Evolutionary conservation across 768 basidiomycete species (phyloP).

Genomic region (Infundibulicybe gibba): DNA sequence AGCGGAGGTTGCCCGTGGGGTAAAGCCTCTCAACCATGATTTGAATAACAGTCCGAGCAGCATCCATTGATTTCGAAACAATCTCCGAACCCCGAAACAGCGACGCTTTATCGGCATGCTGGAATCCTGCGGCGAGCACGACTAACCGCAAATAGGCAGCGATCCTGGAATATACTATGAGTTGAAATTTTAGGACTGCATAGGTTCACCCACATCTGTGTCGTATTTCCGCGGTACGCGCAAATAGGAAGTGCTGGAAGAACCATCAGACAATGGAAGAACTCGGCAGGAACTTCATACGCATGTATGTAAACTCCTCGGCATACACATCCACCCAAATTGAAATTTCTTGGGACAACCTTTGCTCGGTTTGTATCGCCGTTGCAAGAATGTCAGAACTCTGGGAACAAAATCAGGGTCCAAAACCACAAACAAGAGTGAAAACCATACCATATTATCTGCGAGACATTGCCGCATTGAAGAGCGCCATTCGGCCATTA

Average conservation of each 20-base stretch:
- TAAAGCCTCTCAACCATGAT: slow-evolving; percentile 48
- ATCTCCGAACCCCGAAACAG: slow-evolving; percentile 38
- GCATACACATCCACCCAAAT: slow-evolving; percentile 38
- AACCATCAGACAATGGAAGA: not conserved
- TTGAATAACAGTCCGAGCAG: slow-evolving; percentile 54
- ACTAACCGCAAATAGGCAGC: slow-evolving; percentile 54
- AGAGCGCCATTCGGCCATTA: slow-evolving; percentile 44
- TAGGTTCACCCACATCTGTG: slow-evolving; percentile 30
- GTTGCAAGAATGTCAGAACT: slow-evolving; percentile 26
- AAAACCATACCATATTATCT: too few species aligned
- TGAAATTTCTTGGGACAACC: slow-evolving; percentile 31
- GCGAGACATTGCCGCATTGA: not conserved
- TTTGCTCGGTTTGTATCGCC: slow-evolving; percentile 34
- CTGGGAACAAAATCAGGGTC: slow-evolving; percentile 8
- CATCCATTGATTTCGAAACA: slow-evolving; percentile 44
- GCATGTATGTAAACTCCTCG: slow-evolving; percentile 27
- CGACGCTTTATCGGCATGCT: slow-evolving; percentile 37
- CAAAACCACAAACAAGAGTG: too few species aligned
- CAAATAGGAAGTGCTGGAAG: slow-evolving; percentile 38
- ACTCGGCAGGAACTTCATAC: slow-evolving; percentile 19
- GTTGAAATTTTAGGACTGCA: not conserved
- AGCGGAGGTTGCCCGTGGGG: slow-evolving; percentile 52
- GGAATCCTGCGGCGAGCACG: slow-evolving; percentile 53
- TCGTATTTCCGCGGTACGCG: slow-evolving; percentile 39
- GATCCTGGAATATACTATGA: slow-evolving; percentile 28